These are phyloP conservation scores for Hansenula lynferdii DNA, from an alignment of 1,139 yeast species.

Conservation along the genomic window DNA sequence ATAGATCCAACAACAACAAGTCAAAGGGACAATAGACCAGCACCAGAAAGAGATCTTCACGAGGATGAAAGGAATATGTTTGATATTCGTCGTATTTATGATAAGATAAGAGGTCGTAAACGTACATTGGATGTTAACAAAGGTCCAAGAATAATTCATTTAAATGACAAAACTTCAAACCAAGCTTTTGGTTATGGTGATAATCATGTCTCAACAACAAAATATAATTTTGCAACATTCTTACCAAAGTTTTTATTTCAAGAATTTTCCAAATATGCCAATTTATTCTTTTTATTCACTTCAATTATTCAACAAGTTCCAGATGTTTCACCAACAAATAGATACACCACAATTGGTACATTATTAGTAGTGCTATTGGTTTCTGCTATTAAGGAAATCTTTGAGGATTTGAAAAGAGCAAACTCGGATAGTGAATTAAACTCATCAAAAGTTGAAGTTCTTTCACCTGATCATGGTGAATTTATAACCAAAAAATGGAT, in stretches of 20 bases:
- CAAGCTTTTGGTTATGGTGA: conserved; percentile 56
- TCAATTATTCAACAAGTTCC: conserved; percentile 97
- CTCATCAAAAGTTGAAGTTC: conserved; percentile 67
- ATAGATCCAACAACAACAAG: conserved; percentile 12
- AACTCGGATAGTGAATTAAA: conserved; percentile 87
- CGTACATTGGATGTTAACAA: conserved; percentile 26
- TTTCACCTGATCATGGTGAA: conserved; percentile 54
- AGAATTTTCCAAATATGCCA: conserved; percentile 96
- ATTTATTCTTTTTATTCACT: conserved; percentile 88
- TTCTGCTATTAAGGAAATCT: conserved; percentile 86
- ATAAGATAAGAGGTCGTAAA: conserved; percentile 36
- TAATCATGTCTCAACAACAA: conserved; percentile 94
- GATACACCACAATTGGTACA: conserved; percentile 94
- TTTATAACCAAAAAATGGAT: conserved; percentile 78
- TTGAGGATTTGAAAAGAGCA: conserved; percentile 88
- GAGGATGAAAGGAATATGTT: conserved; percentile 34
- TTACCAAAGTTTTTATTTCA: conserved; percentile 92
- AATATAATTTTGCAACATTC: conserved; percentile 90
- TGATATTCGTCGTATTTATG: conserved; percentile 54
- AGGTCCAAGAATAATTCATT: conserved; percentile 65
- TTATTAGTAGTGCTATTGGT: conserved; percentile 77
- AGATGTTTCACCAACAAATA: conserved; percentile 90
- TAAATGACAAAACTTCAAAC: conserved; percentile 61
- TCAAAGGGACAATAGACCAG: conserved; percentile 5
- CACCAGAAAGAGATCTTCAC: conserved; percentile 10